Evolutionary conservation across 192 early-diverging fungal species (phyloP), one percentile per base, ranked within the genome.

Genomic region (Backusella mclennaniae): DNA sequence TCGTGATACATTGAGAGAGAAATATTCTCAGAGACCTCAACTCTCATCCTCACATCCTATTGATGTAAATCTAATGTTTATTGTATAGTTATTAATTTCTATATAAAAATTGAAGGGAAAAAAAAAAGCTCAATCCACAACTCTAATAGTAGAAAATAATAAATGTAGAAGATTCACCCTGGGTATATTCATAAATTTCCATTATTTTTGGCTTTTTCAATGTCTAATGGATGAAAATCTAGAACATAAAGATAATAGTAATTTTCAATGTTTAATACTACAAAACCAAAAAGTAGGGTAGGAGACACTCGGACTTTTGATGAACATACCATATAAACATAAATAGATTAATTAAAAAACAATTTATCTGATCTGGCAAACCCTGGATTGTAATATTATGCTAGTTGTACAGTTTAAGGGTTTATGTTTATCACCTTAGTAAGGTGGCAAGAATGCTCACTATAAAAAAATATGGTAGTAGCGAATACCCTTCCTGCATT

Each of bases 11-110:
- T 81, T 95, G 79, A 71, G 79, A 6, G 74, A 80, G 35, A 86
- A 87, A 72, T 95, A 95, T 72, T 81, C 74, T 8, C 94, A 96
- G 80, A 87, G 92, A 76, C 95, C 95, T 26, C 95, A 96, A 79
- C 86, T 96, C 38, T 85, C 85, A 31, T 85, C 87, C 14, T 89
- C 88, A 15, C 84, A 86, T 35, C 81, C 83, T 67, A 90, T 93
- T 81, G 90, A 79, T 76, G 72, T 77, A 5, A 66, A 81, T 59
- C 41, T 81, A 8, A 23, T 75, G 67, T 81, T 81, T 75, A 44
- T 77, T 14, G 67, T 67, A 35, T 81, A 77, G 52, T 56, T 56
- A 21, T 8, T 8, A 56, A 11, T 5, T 56, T n/a, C n/a, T 44
- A 14, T 17, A 14, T 44, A 44, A 44, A 17, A 14, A 44, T 44